phyloP scores from a whole-genome alignment of 2,329 filamentous ascomycete genomes.

The Colletotrichum costaricense region DNA sequence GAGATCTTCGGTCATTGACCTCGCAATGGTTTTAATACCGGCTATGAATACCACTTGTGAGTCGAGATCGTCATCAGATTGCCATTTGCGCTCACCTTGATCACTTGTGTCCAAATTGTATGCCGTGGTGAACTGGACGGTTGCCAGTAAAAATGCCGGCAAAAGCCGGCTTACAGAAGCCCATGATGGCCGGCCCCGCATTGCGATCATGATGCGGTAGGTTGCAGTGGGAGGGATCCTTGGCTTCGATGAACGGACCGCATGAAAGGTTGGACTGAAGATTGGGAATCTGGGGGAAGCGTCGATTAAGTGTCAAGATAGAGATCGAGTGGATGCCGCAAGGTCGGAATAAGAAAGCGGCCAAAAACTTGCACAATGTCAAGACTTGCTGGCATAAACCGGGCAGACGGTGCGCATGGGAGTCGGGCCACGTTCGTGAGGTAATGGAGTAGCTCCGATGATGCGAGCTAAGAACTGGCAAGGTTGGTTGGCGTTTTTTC shows the following conservation, averaged over 20 bases:
- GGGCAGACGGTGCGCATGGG: constrained; percentile 22
- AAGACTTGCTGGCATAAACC: constrained; percentile 11
- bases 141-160: constrained; percentile 20
- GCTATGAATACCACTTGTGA: constrained; percentile 47
- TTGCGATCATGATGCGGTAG: constrained; percentile 29
- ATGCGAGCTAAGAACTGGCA: background rate
- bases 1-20: constrained; percentile 55
- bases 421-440: constrained; percentile 26
- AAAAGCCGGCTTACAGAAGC: constrained; percentile 31
- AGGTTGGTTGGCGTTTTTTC: constrained; percentile 13
- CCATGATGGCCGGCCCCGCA: constrained; percentile 29
- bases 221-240: constrained; percentile 4
- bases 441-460: background rate
- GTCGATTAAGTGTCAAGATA: constrained; percentile 17
- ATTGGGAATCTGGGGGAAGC: constrained; percentile 13
- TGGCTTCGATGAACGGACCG: constrained; percentile 17
- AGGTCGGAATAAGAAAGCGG: constrained; percentile 14
- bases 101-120: constrained; percentile 52
- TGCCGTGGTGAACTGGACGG: constrained; percentile 40
- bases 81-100: constrained; percentile 40
- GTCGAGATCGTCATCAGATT: background rate
- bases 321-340: constrained; percentile 6
- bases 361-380: constrained; percentile 10
- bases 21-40: constrained; percentile 61
- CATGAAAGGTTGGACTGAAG: constrained; percentile 16